Percentiles rank a stretch among this genome's conserved stretches.
phyloP scores from a whole-genome alignment of 495 filamentous ascomycete species.

The Opeltia flavorubescens region DNA sequence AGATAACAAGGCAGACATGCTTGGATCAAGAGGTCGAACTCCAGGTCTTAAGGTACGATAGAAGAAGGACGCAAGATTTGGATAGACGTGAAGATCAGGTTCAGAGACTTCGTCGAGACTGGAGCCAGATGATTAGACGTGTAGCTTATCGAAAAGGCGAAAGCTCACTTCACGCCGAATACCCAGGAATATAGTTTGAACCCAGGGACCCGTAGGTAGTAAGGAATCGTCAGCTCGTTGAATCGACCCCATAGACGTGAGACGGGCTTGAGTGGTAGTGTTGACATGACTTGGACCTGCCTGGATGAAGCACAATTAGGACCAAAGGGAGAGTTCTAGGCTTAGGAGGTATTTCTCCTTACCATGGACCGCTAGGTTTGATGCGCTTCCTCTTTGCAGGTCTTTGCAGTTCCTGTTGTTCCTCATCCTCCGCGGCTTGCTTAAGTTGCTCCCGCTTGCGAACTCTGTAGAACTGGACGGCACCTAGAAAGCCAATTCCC shows the following conservation, averaged over 20 bases:
- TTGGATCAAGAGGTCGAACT: conserved; percentile 70
- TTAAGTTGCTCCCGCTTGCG: conserved; percentile 44
- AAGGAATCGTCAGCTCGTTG: conserved; percentile 85
- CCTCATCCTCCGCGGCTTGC: conserved; percentile 8
- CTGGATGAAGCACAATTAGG: conserved; percentile 22
- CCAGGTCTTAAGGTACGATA: conserved; percentile 89
- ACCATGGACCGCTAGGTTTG: conserved; percentile 80
- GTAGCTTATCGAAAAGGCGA: not conserved
- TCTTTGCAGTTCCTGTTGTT: conserved; percentile 14
- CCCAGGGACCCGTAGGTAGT: conserved; percentile 81
- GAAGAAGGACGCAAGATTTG: conserved; percentile 93
- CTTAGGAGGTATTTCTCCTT: conserved; percentile 13
- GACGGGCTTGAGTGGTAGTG: conserved; percentile 83
- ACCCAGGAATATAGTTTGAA: conserved; percentile 86
- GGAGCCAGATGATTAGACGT: conserved; percentile 4
- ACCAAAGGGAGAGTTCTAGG: not conserved
- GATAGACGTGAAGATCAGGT: conserved; percentile 73
- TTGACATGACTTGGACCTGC: conserved; percentile 95
- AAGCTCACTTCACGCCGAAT: conserved; percentile 76
- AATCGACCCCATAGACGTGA: conserved; percentile 89
- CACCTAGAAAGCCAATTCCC: conserved; percentile 74
- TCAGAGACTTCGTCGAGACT: conserved; percentile 76
- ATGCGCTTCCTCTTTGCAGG: conserved; percentile 57
- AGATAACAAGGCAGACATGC: conserved; percentile 62
- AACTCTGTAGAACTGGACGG: conserved; percentile 70